Conservation (phyloP, 106 monocot species). For the Amphibolis antarctica region DNA sequence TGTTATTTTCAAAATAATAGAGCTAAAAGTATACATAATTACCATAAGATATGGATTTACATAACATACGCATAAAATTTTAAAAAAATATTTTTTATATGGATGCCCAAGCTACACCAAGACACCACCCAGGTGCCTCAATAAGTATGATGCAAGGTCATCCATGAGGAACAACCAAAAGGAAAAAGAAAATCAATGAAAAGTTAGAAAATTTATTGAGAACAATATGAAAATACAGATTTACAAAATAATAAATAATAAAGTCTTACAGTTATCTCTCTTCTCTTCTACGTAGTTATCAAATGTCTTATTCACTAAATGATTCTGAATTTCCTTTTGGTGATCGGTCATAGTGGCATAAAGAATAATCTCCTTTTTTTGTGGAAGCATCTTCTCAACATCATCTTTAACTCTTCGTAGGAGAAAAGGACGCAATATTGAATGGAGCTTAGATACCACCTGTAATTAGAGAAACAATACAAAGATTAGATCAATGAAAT, state of each 20-base stretch:
- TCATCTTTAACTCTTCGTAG: slow-evolving; percentile 82
- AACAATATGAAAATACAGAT: not conserved
- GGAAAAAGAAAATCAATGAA: not conserved
- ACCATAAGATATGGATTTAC: too few relatives aligned
- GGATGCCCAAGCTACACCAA: too few relatives aligned
- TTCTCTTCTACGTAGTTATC: slow-evolving; percentile 46
- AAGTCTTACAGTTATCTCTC: slow-evolving; percentile 25
- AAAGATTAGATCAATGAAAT: not conserved
- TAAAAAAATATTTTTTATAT: too few relatives aligned
- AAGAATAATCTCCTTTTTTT: slow-evolving; percentile 93
- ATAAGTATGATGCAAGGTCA: too few relatives aligned
- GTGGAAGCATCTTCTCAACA: slow-evolving; percentile 90
- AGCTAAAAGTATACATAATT: too few relatives aligned
- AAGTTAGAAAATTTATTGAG: not conserved
- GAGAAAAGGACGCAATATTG: slow-evolving; percentile 90
- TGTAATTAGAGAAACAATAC: slow-evolving; percentile 10
- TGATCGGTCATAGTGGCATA: slow-evolving; percentile 87
- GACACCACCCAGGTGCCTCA: too few relatives aligned
- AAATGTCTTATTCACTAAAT: slow-evolving; percentile 62
- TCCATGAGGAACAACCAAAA: not conserved
- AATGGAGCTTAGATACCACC: slow-evolving; percentile 89
- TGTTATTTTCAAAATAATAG: too few relatives aligned
- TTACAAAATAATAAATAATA: not conserved
- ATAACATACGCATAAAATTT: too few relatives aligned
- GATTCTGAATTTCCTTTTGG: slow-evolving; percentile 73